Base-by-base conservation (phyloP, 805 yeast genomes). In the Sugiyamaella chiloensis region DNA sequence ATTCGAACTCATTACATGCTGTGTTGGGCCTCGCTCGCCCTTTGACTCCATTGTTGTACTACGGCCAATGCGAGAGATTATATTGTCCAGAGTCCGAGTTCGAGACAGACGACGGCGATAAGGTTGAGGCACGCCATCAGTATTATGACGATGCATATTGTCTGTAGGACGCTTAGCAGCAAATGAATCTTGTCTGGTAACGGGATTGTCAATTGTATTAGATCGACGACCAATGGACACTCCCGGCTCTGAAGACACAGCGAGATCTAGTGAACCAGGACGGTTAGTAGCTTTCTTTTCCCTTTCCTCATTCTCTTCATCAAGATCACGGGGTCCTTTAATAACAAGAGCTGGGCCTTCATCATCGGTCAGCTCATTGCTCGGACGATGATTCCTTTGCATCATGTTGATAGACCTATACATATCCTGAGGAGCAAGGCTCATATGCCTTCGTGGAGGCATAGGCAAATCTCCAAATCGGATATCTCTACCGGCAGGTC, bases 341-440 rank as follows among this genome's bases (percentile, higher is more conserved):
- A 89, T 83, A 5, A 83, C 79, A 29, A 88, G 65, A 1, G 91
- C 89, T 3, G 91, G 93, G 0, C 91, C 95, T 9, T 36, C 40
- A n/a, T n/a, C n/a, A 30, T 82, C 83, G 30, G 74, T 75, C 17
- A 71, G 72, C 19, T 65, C 69, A 24, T 58, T 52, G 4, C 55
- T 44, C 45, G 75, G 73, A 21, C 52, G 46, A 29, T 58, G 60
- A 40, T 42, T 47, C 16, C 51, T 49, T 55, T 84, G 84, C 68
- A 90, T 69, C 83, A 89, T 81, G 35, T 88, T 81, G 56, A 89
- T 84, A 2, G 96, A 88, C 70, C 83, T 74, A 62, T 74, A 83
- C 80, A 89, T 83, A 60, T 90, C 96, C 42, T 84, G 78, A 1
- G 96, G 96, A 27, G 84, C 82, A 9, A 86, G 69, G 19, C 81